Percentiles rank a stretch among this genome's conserved stretches.
Evolutionary conservation across 2,329 filamentous ascomycete genomes (phyloP).

Genomic region (Fusarium agapanthi): DNA sequence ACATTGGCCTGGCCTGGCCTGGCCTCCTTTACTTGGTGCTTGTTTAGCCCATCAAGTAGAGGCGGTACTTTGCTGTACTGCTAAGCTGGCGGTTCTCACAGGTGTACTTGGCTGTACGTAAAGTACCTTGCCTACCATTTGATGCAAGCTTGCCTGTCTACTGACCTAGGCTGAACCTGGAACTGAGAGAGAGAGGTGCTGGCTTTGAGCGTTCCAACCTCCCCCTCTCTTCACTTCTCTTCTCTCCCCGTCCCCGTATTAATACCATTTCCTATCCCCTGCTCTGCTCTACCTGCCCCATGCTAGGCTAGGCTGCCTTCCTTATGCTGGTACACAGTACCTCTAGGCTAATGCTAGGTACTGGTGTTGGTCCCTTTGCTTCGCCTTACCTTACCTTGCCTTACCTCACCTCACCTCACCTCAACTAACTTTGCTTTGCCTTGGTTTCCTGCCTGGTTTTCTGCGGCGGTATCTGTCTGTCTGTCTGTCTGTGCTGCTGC

Average conservation of each 20-base stretch:
- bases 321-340: not conserved
- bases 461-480: not conserved
- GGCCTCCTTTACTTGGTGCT: constrained; percentile 14
- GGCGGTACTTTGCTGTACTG: not conserved
- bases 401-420: not conserved
- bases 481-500: constrained; percentile 1
- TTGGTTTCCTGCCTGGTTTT: constrained; percentile 29
- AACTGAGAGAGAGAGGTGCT: constrained; percentile 9
- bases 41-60: constrained; percentile 6
- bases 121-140: not conserved
- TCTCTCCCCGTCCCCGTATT: constrained; percentile 3
- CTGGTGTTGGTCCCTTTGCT: constrained; percentile 3
- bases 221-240: not conserved
- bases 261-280: not conserved
- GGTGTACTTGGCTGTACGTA: constrained; percentile 13
- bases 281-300: not conserved
- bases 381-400: not conserved
- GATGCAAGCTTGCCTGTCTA: not conserved
- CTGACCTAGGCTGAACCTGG: constrained; percentile 11
- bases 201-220: constrained; percentile 12
- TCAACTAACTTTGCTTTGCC: constrained; percentile 1
- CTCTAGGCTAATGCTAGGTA: not conserved
- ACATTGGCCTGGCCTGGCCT: constrained; percentile 3
- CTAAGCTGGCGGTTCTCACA: not conserved
- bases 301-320: not conserved